These are phyloP conservation scores for Pyrenophora tritici-repentis DNA, from an alignment of 2,329 filamentous ascomycete species.

Conservation along the genomic window DNA sequence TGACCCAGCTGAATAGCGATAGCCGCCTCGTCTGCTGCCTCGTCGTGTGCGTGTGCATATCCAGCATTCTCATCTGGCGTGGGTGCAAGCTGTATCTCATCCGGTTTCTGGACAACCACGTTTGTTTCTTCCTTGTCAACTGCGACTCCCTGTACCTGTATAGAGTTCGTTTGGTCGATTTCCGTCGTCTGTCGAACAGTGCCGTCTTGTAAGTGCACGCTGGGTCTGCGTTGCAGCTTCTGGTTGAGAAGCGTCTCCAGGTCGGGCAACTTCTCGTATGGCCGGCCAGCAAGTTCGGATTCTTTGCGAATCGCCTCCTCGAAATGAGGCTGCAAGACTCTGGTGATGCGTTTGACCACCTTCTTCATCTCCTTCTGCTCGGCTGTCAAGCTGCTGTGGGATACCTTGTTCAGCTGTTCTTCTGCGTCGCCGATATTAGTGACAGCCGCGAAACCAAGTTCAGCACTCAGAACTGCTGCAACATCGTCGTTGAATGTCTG, in stretches of 20 bases:
- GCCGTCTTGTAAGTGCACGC: conserved; percentile 35
- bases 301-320: conserved; percentile 79
- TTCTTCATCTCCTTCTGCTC: conserved; percentile 83
- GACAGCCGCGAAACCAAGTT: conserved; percentile 56
- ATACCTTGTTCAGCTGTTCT: conserved; percentile 48
- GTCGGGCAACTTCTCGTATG: conserved; percentile 73
- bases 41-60: conserved; percentile 39
- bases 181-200: conserved; percentile 32
- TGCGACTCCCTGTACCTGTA: conserved; percentile 16
- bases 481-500: conserved; percentile 65
- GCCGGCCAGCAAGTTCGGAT: conserved; percentile 74
- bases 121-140: conserved; percentile 20
- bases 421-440: conserved; percentile 49
- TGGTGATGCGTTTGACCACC: conserved; percentile 87
- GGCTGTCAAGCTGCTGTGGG: conserved; percentile 50
- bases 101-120: conserved; percentile 22
- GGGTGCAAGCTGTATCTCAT: conserved; percentile 38
- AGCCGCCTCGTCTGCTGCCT: conserved; percentile 43
- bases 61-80: conserved; percentile 43
- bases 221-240: conserved; percentile 60
- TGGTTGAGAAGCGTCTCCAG: conserved; percentile 74
- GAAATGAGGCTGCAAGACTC: conserved; percentile 75
- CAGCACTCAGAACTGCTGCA: conserved; percentile 60
- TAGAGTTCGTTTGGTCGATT: conserved; percentile 12
- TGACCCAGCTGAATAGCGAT: conserved; percentile 44